These are phyloP conservation scores for Alternaria gaisen DNA, from an alignment of 2,329 filamentous ascomycete genomes.

Conservation along the genomic window DNA sequence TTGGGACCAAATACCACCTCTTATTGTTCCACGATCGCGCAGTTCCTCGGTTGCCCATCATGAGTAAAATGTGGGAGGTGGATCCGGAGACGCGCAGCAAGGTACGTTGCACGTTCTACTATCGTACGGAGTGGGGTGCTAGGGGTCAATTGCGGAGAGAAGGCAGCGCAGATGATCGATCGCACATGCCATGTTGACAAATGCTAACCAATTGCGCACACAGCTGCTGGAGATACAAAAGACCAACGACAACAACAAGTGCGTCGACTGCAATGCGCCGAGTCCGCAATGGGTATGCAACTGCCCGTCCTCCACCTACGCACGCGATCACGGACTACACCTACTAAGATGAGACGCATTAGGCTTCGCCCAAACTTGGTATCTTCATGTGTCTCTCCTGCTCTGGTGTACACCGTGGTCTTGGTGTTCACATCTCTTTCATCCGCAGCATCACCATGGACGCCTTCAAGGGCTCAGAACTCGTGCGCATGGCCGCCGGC, in stretches of 20 bases:
- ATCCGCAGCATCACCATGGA: slow-evolving; percentile 98
- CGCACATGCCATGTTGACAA: background rate
- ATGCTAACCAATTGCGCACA: slow-evolving; percentile 26
- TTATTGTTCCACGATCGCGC: slow-evolving; percentile 2
- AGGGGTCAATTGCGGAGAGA: slow-evolving; percentile 15
- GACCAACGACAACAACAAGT: slow-evolving; percentile 84
- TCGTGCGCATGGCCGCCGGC: slow-evolving; percentile 90
- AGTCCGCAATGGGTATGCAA: slow-evolving; percentile 91
- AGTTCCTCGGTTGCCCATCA: slow-evolving; percentile 33
- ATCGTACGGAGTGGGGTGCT: slow-evolving; percentile 17
- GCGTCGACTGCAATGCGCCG: slow-evolving; percentile 94
- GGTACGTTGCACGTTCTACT: slow-evolving; percentile 60
- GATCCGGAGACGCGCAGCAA: slow-evolving; percentile 97
- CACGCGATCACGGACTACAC: slow-evolving; percentile 13
- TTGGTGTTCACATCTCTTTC: slow-evolving; percentile 98
- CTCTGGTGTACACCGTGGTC: slow-evolving; percentile 90
- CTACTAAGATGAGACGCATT: slow-evolving; percentile 30
- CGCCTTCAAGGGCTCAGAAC: slow-evolving; percentile 92
- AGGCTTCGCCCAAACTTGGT: slow-evolving; percentile 91
- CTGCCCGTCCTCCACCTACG: slow-evolving; percentile 9
- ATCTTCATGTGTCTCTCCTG: slow-evolving; percentile 98
- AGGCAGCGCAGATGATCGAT: background rate
- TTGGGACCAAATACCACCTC: background rate
- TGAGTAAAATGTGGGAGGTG: slow-evolving; percentile 94
- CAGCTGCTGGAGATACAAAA: slow-evolving; percentile 93